Evolutionary conservation across 1,139 yeast species (phyloP).

Genomic region (Suhomyces yuchorum): DNA sequence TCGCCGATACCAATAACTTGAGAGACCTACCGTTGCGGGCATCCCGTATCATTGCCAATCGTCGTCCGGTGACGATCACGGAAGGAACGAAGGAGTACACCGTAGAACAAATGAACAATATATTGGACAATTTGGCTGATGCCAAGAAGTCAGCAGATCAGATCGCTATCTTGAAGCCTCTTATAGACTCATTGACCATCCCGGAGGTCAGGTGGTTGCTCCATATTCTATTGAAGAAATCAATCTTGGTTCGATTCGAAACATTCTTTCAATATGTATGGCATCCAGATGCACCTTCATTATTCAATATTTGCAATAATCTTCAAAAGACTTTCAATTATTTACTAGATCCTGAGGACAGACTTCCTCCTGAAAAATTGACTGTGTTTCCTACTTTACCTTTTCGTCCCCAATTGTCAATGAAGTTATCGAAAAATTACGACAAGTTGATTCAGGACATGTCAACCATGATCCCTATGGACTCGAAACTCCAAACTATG

Average conservation of each 20-base stretch:
- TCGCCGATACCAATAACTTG: slow-evolving; percentile 33
- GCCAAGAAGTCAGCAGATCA: slow-evolving; percentile 44
- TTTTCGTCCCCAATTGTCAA: slow-evolving; percentile 73
- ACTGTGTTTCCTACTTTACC: slow-evolving; percentile 53
- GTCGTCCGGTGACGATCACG: slow-evolving; percentile 24
- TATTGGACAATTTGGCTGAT: slow-evolving; percentile 49
- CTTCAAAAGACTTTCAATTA: slow-evolving; percentile 62
- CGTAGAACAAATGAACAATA: slow-evolving; percentile 58
- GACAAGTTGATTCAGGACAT: slow-evolving; percentile 49
- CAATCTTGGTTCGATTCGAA: slow-evolving; percentile 63
- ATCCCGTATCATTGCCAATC: slow-evolving; percentile 44
- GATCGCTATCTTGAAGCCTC: slow-evolving; percentile 45
- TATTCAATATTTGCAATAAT: slow-evolving; percentile 69
- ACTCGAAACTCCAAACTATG: slow-evolving; percentile 20
- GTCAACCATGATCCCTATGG: slow-evolving; percentile 28
- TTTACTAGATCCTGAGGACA: slow-evolving; percentile 49
- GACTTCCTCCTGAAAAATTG: slow-evolving; percentile 48
- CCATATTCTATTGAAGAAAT: slow-evolving; percentile 63
- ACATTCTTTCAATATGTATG: slow-evolving; percentile 60
- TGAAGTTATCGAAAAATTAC: slow-evolving; percentile 52
- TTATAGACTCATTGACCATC: slow-evolving; percentile 58
- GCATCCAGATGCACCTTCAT: slow-evolving; percentile 78
- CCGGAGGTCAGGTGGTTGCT: slow-evolving; percentile 72
- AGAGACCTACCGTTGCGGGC: slow-evolving; percentile 46
- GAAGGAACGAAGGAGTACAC: slow-evolving; percentile 23